Conservation (phyloP, 345 rosid genomes). For the Capsella bursapastoris region DNA sequence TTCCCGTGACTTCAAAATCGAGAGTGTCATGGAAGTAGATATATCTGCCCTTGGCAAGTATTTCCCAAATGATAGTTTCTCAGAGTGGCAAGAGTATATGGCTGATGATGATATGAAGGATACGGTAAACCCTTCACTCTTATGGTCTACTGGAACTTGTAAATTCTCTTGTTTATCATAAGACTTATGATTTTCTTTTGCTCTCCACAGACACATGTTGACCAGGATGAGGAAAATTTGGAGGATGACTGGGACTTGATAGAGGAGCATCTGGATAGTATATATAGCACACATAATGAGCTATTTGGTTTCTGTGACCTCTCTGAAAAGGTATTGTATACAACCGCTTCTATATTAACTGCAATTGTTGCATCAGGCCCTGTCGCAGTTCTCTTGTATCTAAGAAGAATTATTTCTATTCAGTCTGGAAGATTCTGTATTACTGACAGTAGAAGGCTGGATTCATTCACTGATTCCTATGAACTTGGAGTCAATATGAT, state of each 20-base stretch:
- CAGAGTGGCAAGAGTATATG: conserved; percentile 78
- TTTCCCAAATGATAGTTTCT: conserved; percentile 61
- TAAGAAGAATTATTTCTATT: conserved; percentile 33
- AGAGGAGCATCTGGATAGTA: conserved; percentile 58
- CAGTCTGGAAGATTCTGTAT: conserved; percentile 66
- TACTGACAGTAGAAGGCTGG: conserved; percentile 64
- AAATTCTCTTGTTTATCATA: background rate
- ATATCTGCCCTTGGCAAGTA: conserved; percentile 62
- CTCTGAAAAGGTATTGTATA: conserved; percentile 52
- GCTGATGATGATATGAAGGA: conserved; percentile 59
- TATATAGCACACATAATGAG: conserved; percentile 68
- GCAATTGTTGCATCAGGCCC: conserved; percentile 22
- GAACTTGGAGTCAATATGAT: conserved; percentile 72
- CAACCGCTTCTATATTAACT: background rate
- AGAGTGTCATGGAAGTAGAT: conserved; percentile 76
- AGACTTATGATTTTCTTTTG: conserved; percentile 11
- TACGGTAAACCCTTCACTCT: conserved; percentile 51
- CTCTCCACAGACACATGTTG: conserved; percentile 56
- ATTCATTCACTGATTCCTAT: conserved; percentile 69
- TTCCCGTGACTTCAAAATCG: conserved; percentile 75
- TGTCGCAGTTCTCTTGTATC: conserved; percentile 14
- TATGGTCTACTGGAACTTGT: conserved; percentile 21
- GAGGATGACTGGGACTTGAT: conserved; percentile 74
- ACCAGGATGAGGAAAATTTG: conserved; percentile 51
- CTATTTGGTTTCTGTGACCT: conserved; percentile 82